These are phyloP conservation scores for Pneumocystis carinii DNA, from an alignment of 1,139 yeast species.

Conservation along the genomic window DNA sequence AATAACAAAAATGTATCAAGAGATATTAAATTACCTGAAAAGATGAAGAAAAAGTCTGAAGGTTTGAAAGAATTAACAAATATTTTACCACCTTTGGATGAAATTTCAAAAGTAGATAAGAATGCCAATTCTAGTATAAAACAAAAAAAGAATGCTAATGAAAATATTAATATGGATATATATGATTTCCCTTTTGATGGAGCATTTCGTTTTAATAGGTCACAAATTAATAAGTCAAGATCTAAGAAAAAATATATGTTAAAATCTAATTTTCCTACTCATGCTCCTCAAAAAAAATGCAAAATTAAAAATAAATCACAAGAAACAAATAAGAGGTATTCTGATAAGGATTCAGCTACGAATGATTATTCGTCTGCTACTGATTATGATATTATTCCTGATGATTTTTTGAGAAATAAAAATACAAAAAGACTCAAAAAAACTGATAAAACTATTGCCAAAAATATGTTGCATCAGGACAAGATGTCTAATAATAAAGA, in stretches of 20 bases:
- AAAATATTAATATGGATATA: neutral
- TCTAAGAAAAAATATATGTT: neutral
- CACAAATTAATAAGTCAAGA: neutral
- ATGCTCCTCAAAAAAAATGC: neutral
- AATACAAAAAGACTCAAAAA: neutral
- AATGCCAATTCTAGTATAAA: neutral
- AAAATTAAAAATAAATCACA: neutral
- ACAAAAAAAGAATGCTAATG: neutral
- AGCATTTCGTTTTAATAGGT: neutral
- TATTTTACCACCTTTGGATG: neutral
- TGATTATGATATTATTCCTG: neutral
- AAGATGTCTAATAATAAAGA: neutral
- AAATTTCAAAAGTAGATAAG: neutral
- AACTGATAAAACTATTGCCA: neutral
- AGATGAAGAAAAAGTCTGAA: neutral
- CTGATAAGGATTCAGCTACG: slow-evolving; percentile 75
- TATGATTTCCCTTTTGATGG: neutral
- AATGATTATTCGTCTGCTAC: slow-evolving; percentile 2
- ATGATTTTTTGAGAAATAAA: neutral
- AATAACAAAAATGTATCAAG: neutral
- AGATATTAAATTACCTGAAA: neutral
- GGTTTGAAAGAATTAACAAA: neutral
- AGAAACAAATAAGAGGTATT: neutral
- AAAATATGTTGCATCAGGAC: neutral
- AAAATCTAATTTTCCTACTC: neutral